Base-by-base conservation (phyloP, 1,284 basidiomycete genomes). In the Ganoderma leucocontextum region DNA sequence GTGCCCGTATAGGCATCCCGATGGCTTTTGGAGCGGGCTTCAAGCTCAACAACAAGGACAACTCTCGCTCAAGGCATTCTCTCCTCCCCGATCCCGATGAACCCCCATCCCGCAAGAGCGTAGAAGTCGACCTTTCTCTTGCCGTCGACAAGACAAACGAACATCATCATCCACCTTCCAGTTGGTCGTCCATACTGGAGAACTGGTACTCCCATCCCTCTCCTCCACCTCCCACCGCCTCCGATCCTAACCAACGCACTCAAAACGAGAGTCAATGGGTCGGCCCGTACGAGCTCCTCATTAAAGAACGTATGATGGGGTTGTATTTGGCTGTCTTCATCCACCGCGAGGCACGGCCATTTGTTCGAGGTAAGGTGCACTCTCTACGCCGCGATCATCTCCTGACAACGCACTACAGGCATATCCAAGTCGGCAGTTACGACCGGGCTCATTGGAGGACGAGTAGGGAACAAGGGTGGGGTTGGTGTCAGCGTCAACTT, bases 261-360 rank as follows among this genome's bases (percentile, higher is more conserved):
- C 63, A 61, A 35, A 63, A 67, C 22, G 71, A 72, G 33, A 25
- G n/a, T 17, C 67, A 79, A 80, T 2, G 75, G 7, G 22, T 65
- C 80, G 4, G 85, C 81, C 94, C 94, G 5, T 97, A 97, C 75
- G 86, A 92, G 74, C 83, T 95, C 15, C 82, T 96, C 25, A 85
- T 88, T 63, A 97, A 97, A 78, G 94, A 96, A 73, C 85, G 95
- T 15, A 85, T 97, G 82, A 94, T 96, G 92, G 95, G 95, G 1
- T 87, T 96, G 59, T 96, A 96, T 78, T 81, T 93, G 38, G 87
- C 91, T 2, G 78, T 94, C 3, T 94, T 91, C 73, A 84, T 93
- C 44, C 89, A 94, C 75, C 85, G 86, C 29, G 92, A 93, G 73
- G 77, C 91, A 35, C 82, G 83, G 49, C 83, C 84, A 60, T 81